Evolutionary conservation across 768 basidiomycete species (phyloP).

Genomic region (Chalciporus sphaerocephalus): DNA sequence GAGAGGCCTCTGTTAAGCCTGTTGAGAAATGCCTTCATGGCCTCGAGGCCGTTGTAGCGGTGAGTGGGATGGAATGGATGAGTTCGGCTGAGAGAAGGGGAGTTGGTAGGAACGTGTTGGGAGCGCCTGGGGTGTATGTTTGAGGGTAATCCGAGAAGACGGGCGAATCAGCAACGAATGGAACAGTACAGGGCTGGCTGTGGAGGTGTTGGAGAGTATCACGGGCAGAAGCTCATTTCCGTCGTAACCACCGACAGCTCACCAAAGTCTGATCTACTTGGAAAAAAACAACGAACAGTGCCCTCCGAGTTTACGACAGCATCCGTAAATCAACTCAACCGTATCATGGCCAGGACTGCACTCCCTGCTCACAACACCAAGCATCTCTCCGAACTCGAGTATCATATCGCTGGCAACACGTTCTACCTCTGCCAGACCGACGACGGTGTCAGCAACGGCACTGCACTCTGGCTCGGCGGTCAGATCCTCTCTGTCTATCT

Average conservation of each 20-base stretch:
- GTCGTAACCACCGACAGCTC: constrained; percentile 8
- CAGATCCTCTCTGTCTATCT: constrained; percentile 71
- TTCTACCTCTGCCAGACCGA: constrained; percentile 55
- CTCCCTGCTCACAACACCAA: constrained; percentile 63
- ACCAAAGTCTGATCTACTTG: neutral
- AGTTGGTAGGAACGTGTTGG: constrained; percentile 8
- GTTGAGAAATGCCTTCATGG: constrained; percentile 83
- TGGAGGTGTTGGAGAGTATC: neutral
- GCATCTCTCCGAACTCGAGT: constrained; percentile 47
- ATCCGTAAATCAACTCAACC: neutral
- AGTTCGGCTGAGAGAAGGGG: constrained; percentile 7
- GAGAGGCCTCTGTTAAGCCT: constrained; percentile 63
- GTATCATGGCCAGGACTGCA: neutral
- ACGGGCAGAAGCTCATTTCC: constrained; percentile 21
- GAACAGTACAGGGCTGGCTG: no score
- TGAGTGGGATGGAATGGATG: neutral
- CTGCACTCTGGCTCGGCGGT: constrained; percentile 79
- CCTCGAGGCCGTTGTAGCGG: constrained; percentile 5
- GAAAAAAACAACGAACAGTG: neutral
- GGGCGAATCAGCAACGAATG: neutral
- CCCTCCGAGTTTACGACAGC: neutral
- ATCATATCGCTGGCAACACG: constrained; percentile 34
- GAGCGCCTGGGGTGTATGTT: constrained; percentile 4
- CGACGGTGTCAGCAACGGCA: constrained; percentile 69
- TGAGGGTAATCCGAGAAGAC: neutral